Conservation (phyloP, 441 rosid species). For the Erysimum cheiri region DNA sequence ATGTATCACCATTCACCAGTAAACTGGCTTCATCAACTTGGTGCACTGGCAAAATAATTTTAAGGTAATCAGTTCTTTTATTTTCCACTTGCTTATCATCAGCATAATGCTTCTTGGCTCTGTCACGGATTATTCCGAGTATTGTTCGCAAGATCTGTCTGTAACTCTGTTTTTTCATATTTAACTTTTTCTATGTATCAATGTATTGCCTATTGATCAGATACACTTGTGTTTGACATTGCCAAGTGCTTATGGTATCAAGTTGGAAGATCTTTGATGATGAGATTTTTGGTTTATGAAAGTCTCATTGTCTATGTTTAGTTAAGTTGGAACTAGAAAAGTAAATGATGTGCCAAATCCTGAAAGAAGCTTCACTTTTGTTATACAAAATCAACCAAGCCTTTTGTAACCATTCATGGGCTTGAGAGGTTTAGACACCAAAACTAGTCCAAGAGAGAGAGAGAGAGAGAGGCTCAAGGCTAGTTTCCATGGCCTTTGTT, state of each 20-base stretch:
- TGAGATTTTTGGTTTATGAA: constrained; percentile 9
- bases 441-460: constrained; percentile 4
- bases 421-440: constrained; percentile 27
- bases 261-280: constrained; percentile 9
- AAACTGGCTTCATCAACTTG: constrained; percentile 33
- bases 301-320: constrained; percentile 20
- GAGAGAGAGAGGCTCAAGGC: background rate
- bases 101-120: constrained; percentile 15
- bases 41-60: constrained; percentile 41
- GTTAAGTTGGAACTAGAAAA: background rate
- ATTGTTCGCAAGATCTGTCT: constrained; percentile 9
- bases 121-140: background rate
- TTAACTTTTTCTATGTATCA: background rate
- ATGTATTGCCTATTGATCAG: constrained; percentile 12
- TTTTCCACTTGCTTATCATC: background rate
- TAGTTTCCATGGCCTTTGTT: constrained; percentile 32
- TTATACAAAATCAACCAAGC: constrained; percentile 17
- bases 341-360: constrained; percentile 30
- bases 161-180: background rate
- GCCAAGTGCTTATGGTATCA: constrained; percentile 23
- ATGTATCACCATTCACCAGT: constrained; percentile 37
- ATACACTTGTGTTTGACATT: constrained; percentile 20
- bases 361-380: constrained; percentile 23
- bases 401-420: constrained; percentile 33
- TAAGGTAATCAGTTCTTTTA: constrained; percentile 30